Evolutionary conservation across 2,329 filamentous ascomycete species (phyloP).

Genomic region (Fusarium nygamai): DNA sequence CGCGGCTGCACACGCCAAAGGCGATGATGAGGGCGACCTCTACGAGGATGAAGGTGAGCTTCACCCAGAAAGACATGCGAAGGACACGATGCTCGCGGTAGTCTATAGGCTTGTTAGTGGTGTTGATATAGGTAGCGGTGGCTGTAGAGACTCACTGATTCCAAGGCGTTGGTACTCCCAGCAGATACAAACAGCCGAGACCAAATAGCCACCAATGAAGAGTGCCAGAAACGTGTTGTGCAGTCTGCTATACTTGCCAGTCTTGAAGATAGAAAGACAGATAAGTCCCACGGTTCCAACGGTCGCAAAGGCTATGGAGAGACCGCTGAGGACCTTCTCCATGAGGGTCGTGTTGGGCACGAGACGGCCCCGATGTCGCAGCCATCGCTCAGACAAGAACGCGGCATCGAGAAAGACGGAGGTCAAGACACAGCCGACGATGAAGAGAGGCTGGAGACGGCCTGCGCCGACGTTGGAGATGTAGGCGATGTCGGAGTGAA

Average conservation of each 20-base stretch:
- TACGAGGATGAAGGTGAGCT: slow-evolving; percentile 83
- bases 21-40: slow-evolving; percentile 78
- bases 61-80: slow-evolving; percentile 84
- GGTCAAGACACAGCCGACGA: slow-evolving; percentile 75
- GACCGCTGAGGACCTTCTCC: slow-evolving; percentile 70
- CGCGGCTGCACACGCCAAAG: slow-evolving; percentile 70
- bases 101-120: slow-evolving; percentile 51
- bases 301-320: slow-evolving; percentile 75
- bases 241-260: slow-evolving; percentile 68
- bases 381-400: slow-evolving; percentile 84
- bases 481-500: slow-evolving; percentile 71
- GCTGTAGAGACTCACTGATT: slow-evolving; percentile 61
- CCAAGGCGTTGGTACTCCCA: slow-evolving; percentile 89
- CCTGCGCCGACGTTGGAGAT: slow-evolving; percentile 74
- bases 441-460: slow-evolving; percentile 79
- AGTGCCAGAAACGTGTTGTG: slow-evolving; percentile 83
- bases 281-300: slow-evolving; percentile 84
- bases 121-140: not conserved
- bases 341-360: slow-evolving; percentile 70
- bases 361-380: slow-evolving; percentile 83
- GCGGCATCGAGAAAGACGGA: slow-evolving; percentile 83
- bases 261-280: slow-evolving; percentile 87
- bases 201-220: slow-evolving; percentile 87
- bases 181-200: slow-evolving; percentile 89
- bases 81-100: slow-evolving; percentile 81